These are phyloP conservation scores for Schwanniomyces polymorphus DNA, from an alignment of 805 yeast species.

Conservation along the genomic window DNA sequence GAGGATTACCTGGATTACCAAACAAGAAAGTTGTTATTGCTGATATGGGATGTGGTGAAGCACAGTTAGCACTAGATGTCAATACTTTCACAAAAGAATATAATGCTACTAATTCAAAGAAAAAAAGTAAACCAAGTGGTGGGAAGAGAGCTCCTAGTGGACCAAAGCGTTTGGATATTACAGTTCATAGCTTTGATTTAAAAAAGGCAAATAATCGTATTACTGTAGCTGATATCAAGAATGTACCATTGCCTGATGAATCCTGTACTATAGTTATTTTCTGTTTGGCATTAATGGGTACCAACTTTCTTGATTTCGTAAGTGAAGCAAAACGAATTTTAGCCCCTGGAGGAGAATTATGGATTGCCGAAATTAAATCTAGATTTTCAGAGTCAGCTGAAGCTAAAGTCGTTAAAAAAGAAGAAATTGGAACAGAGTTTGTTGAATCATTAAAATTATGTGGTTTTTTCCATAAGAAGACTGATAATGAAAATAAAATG, in stretches of 20 bases:
- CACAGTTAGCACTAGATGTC: conserved; percentile 74
- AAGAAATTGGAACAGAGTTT: conserved; percentile 70
- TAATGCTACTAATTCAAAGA: conserved; percentile 17
- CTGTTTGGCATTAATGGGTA: conserved; percentile 96
- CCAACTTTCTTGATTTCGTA: conserved; percentile 89
- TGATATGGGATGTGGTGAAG: conserved; percentile 99
- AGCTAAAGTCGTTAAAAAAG: conserved; percentile 25
- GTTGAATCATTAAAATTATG: conserved; percentile 69
- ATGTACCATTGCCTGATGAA: conserved; percentile 79
- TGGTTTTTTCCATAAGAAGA: conserved; percentile 86
- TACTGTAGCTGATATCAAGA: conserved; percentile 93
- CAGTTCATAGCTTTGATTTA: conserved; percentile 88
- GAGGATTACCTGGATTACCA: conserved; percentile 84
- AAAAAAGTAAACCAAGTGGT: conserved; percentile 29
- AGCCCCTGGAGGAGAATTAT: conserved; percentile 88
- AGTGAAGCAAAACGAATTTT: conserved; percentile 85
- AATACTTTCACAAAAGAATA: conserved; percentile 43
- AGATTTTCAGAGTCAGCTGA: conserved; percentile 65
- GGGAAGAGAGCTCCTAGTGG: conserved; percentile 10
- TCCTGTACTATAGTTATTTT: conserved; percentile 88
- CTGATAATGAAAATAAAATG: conserved; percentile 89
- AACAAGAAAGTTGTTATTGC: conserved; percentile 74
- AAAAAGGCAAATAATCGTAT: conserved; percentile 85
- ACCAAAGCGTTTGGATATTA: conserved; percentile 45
- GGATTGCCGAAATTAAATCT: conserved; percentile 98